Evolutionary conservation across 805 yeast genomes (phyloP), one percentile per base, ranked within the genome.

Genomic region (Starmerella scarabaei): DNA sequence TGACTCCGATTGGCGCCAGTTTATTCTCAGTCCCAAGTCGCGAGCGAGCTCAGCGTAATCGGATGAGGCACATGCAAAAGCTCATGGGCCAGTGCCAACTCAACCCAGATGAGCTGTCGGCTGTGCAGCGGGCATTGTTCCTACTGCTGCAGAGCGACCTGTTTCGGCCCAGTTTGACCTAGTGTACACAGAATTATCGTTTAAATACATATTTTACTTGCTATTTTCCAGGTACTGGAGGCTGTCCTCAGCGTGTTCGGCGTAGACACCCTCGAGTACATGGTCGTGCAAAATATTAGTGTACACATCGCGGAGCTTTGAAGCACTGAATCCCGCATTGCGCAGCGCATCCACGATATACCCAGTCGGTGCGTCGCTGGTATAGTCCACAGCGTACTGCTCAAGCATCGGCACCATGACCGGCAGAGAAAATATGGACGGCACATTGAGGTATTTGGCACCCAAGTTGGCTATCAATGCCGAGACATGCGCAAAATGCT

Each of bases 351-450:
- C 63, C 6, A 59, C 56, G 30, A 62, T 55, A 66, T 66, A 63
- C 21, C 64, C 63, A 3, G 41, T 40, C 1, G 50, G 77, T 52
- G 56, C 69, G 9, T 27, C 32, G 38, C 65, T 62, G 30, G 59
- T 49, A 33, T 56, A 50, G 39, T 67, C 71, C 28, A 65, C 63
- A 30, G 79, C 64, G 50, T 75, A 68, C 48, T 71, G 72, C 48
- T 77, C 67, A 35, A 82, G 62, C 44, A 79, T 64, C 43, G 81
- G 78, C 49, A 83, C 65, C 35, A 86, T 64, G 41, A 74, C 77
- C 47, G 73, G 73, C 5, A 81, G 67, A 16, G 95, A 93, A 64
- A 86, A 84, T 3, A 85, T 80, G 53, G 73, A 68, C 51, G 84
- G 94, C 31, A 81, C 74, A 38, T 72, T 66, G 14, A 30, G 37